phyloP scores from a whole-genome alignment of 805 yeast genomes.

The Barnettozyma pratensis region DNA sequence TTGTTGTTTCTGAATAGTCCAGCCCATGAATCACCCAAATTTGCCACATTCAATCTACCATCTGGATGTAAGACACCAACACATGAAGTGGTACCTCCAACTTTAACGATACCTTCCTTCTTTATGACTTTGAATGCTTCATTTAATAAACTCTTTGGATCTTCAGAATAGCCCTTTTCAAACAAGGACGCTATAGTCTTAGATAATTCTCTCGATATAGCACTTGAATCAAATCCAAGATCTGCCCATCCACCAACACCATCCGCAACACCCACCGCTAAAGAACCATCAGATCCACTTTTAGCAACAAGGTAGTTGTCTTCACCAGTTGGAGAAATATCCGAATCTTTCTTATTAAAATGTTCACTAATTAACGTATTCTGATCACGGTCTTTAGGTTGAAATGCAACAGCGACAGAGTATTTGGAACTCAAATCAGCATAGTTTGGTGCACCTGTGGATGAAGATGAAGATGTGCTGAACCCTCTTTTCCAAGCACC shows the following conservation, averaged over 20 bases:
- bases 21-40: conserved; percentile 94
- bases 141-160: conserved; percentile 40
- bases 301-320: conserved; percentile 61
- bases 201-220: conserved; percentile 79
- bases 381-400: conserved; percentile 65
- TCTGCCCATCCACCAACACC: conserved; percentile 99
- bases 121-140: conserved; percentile 52
- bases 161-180: conserved; percentile 8
- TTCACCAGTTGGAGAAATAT: conserved; percentile 66
- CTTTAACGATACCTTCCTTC: conserved; percentile 56
- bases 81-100: conserved; percentile 94
- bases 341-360: conserved; percentile 26
- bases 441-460: conserved; percentile 7
- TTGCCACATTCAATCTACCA: conserved; percentile 58
- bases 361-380: conserved; percentile 34
- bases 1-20: conserved; percentile 69
- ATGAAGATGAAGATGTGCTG: conserved; percentile 15
- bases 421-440: conserved; percentile 33
- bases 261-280: conserved; percentile 82
- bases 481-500: conserved; percentile 2
- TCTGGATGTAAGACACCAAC: conserved; percentile 63
- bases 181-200: conserved; percentile 39
- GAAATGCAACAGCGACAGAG: conserved; percentile 63
- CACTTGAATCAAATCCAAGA: conserved; percentile 84
- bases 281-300: conserved; percentile 16